These are phyloP conservation scores for Crithidia mellificae DNA, from an alignment of 208 protist genomes.

Conservation along the genomic window DNA sequence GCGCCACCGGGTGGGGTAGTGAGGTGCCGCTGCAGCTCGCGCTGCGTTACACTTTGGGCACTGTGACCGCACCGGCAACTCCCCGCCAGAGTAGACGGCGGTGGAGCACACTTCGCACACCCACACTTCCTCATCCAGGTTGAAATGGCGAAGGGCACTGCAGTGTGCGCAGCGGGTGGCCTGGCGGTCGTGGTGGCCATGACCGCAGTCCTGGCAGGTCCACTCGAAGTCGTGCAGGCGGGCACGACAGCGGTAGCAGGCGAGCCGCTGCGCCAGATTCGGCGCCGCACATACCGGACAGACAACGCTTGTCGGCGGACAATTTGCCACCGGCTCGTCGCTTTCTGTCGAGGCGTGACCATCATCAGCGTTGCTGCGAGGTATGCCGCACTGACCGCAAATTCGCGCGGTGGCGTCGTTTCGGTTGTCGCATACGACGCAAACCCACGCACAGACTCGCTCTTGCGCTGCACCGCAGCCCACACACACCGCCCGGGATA, in stretches of 20 bases:
- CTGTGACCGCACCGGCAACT: slow-evolving; percentile 41
- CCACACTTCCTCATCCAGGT: slow-evolving; percentile 67
- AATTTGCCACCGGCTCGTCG: no score
- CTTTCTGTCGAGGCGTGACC: not conserved
- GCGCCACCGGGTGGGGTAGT: slow-evolving; percentile 63
- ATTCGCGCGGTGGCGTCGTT: slow-evolving; percentile 40
- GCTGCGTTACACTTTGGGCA: slow-evolving; percentile 60
- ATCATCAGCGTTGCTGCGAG: no score
- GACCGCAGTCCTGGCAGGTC: slow-evolving; percentile 53
- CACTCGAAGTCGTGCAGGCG: slow-evolving; percentile 51
- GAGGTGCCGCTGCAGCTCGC: slow-evolving; percentile 29
- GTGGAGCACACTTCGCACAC: slow-evolving; percentile 80
- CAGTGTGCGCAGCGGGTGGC: slow-evolving; percentile 49
- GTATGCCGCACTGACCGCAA: slow-evolving; percentile 52
- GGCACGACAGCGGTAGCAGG: slow-evolving; percentile 75
- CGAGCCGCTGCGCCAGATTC: slow-evolving; percentile 43
- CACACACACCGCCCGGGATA: slow-evolving; percentile 51
- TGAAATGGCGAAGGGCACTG: slow-evolving; percentile 38
- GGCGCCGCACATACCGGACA: slow-evolving; percentile 63
- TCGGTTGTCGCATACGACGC: slow-evolving; percentile 38
- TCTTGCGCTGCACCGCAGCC: slow-evolving; percentile 54
- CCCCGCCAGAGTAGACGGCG: slow-evolving; percentile 58
- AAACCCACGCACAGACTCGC: slow-evolving; percentile 48
- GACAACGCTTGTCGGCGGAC: slow-evolving; percentile 7
- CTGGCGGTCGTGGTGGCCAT: slow-evolving; percentile 29